Evolutionary conservation across 164 flowering plant genomes (phyloP).

Genomic region (Protea cynaroides): DNA sequence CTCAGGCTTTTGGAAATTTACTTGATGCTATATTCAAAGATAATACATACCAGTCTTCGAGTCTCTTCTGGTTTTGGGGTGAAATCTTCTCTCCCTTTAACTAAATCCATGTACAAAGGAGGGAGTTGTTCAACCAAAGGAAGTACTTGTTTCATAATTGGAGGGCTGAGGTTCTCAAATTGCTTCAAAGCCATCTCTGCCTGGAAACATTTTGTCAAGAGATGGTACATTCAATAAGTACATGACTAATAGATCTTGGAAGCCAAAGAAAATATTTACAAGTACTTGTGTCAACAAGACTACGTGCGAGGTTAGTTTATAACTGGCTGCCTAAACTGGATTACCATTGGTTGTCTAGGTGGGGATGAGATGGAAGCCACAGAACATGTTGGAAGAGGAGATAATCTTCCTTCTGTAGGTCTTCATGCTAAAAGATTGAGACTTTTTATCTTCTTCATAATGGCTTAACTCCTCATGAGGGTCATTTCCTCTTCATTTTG

Average conservation of each 20-base stretch:
- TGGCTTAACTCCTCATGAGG: too few relatives aligned
- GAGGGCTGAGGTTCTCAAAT: conserved; percentile 78
- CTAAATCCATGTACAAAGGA: conserved; percentile 87
- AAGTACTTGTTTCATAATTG: conserved; percentile 84
- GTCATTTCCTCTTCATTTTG: too few relatives aligned
- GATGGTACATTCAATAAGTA: background rate
- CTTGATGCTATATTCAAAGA: background rate
- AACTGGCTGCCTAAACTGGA: background rate
- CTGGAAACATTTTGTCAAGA: conserved; percentile 31
- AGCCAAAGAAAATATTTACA: too few relatives aligned
- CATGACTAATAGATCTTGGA: conserved; percentile 3
- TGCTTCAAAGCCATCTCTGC: conserved; percentile 93
- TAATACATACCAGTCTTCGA: conserved; percentile 56
- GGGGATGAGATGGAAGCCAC: too few relatives aligned
- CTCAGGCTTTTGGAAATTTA: background rate
- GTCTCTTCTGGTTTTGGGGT: conserved; percentile 96
- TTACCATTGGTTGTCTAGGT: background rate
- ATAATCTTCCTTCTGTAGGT: too few relatives aligned
- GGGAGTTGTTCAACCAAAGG: conserved; percentile 95
- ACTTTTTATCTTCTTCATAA: too few relatives aligned
- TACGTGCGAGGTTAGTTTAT: background rate
- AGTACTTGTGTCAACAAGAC: too few relatives aligned
- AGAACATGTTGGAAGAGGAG: too few relatives aligned
- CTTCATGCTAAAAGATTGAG: too few relatives aligned
- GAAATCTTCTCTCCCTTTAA: conserved; percentile 84